These are phyloP conservation scores for Aurantiochytrium sp. DNA, from an alignment of 108 stramenopile species.

Conservation along the genomic window DNA sequence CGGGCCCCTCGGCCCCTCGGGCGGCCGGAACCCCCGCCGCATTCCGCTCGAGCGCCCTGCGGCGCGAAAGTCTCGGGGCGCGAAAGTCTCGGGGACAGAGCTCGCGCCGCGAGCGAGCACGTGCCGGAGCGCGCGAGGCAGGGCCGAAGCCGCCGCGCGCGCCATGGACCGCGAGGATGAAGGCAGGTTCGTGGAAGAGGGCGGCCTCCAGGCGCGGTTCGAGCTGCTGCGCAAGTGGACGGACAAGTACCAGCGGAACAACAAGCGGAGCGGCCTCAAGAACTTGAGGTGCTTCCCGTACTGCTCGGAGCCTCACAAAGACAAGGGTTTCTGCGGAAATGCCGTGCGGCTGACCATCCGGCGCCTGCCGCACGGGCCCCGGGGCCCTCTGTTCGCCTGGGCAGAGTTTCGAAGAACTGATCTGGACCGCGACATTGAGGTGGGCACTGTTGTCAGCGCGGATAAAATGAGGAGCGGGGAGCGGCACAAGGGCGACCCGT, in stretches of 20 bases:
- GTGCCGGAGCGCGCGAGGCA: too few relatives aligned
- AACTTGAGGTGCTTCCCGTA: neutral
- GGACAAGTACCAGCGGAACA: constrained; percentile 17
- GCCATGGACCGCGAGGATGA: too few relatives aligned
- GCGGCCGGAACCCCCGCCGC: too few relatives aligned
- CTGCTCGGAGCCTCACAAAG: neutral
- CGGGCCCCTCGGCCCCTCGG: too few relatives aligned
- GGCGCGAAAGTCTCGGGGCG: too few relatives aligned
- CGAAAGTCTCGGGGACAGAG: too few relatives aligned
- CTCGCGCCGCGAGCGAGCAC: too few relatives aligned
- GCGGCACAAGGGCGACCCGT: neutral
- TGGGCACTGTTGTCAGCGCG: neutral
- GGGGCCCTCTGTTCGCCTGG: neutral
- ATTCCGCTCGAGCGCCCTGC: too few relatives aligned
- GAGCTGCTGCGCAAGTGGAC: neutral
- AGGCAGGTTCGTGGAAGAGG: neutral
- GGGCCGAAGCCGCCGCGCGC: too few relatives aligned
- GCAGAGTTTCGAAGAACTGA: neutral
- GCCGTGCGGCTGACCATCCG: neutral
- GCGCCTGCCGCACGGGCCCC: neutral
- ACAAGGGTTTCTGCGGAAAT: neutral
- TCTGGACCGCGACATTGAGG: neutral
- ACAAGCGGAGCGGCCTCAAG: neutral
- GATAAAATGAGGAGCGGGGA: neutral
- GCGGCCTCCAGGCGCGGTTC: neutral